Conservation (phyloP, 2,329 filamentous ascomycete species). For the Cladosporium sp. region DNA sequence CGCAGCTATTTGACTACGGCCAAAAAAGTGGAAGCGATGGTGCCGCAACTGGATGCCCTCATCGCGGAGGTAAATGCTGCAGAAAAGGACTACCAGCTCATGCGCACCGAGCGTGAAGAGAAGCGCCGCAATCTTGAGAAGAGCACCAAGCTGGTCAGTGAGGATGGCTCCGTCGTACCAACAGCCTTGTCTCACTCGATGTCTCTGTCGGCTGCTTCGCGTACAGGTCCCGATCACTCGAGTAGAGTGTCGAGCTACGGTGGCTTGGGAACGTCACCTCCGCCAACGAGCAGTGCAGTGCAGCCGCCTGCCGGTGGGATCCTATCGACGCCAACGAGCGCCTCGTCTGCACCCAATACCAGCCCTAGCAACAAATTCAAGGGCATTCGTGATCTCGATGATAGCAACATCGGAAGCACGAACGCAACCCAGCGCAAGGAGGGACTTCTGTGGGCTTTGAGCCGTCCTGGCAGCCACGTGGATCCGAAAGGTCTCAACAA, state of each 20-base stretch:
- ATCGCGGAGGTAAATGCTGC: conserved; percentile 85
- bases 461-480: conserved; percentile 86
- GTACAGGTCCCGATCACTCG: conserved; percentile 21
- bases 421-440: conserved; percentile 75
- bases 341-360: conserved; percentile 15
- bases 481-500: conserved; percentile 95
- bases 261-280: conserved; percentile 22
- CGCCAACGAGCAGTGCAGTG: conserved; percentile 19
- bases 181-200: conserved; percentile 24
- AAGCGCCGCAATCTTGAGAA: conserved; percentile 88
- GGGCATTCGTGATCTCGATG: conserved; percentile 87
- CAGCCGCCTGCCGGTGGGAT: conserved; percentile 22
- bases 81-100: conserved; percentile 95
- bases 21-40: conserved; percentile 79
- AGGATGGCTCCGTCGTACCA: conserved; percentile 28
- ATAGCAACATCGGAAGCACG: conserved; percentile 53
- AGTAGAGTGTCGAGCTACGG: conserved; percentile 22
- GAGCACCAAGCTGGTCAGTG: conserved; percentile 56
- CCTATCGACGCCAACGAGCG: conserved; percentile 19
- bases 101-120: conserved; percentile 90
- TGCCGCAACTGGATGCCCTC: conserved; percentile 86
- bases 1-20: conserved; percentile 75
- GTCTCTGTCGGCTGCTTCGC: conserved; percentile 24
- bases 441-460: conserved; percentile 90
- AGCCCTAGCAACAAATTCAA: conserved; percentile 64